These are phyloP conservation scores for Carex littledalei DNA, from an alignment of 176 grass and related monocot genomes.

Conservation along the genomic window DNA sequence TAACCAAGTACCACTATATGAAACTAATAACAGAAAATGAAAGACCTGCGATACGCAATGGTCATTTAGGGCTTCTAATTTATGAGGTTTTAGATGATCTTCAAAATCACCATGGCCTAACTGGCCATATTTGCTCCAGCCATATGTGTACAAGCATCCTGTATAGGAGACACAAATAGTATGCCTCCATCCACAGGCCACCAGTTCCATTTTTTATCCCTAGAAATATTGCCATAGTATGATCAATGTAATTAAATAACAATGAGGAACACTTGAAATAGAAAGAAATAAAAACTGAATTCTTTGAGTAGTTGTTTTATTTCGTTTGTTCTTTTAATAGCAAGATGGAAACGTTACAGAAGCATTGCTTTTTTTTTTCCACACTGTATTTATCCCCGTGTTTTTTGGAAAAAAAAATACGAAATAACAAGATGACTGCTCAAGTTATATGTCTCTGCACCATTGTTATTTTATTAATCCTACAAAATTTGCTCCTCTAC, in stretches of 20 bases:
- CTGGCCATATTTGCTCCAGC: conserved; percentile 86
- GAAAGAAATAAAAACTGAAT: neutral
- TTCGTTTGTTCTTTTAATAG: neutral
- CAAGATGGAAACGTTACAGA: neutral
- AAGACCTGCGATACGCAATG: conserved; percentile 46
- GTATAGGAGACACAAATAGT: conserved; percentile 43
- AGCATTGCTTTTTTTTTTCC: neutral
- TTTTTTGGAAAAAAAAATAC: neutral
- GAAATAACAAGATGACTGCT: neutral
- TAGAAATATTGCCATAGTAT: conserved; percentile 15
- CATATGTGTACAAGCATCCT: conserved; percentile 59
- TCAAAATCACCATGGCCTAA: conserved; percentile 72
- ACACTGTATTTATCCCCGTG: neutral
- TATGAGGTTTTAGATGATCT: conserved; percentile 59
- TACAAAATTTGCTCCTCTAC: neutral
- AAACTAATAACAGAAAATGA: neutral
- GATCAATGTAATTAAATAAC: neutral
- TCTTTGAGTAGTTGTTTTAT: neutral
- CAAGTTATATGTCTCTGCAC: too few relatives aligned
- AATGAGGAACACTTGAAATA: neutral
- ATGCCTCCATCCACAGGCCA: conserved; percentile 78
- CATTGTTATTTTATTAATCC: neutral
- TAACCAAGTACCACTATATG: neutral
- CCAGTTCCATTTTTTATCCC: conserved; percentile 53
- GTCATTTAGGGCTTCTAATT: conserved; percentile 45